A percentile compares a stretch with the other conserved stretches of the same genome.
Conservation (phyloP, 345 rosid species). For the Citrus glauca region DNA sequence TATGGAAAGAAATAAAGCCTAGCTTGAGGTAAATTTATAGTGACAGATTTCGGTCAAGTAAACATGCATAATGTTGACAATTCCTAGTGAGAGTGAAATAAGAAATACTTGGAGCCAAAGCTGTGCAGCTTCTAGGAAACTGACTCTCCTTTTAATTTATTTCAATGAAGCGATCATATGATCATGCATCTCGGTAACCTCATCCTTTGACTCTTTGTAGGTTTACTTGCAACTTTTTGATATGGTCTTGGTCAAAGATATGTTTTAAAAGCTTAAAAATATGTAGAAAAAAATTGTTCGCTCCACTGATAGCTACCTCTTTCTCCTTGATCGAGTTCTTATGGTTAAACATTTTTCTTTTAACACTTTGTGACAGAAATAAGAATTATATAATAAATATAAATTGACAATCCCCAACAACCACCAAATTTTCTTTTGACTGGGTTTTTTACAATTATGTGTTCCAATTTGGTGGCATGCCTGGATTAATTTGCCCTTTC, state of each 20-base stretch:
- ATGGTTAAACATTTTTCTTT: not conserved
- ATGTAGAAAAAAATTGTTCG: not conserved
- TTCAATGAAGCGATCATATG: constrained; percentile 7
- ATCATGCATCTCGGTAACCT: not conserved
- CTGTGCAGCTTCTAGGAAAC: constrained; percentile 35
- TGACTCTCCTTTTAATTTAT: constrained; percentile 7
- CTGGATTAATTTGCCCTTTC: not conserved
- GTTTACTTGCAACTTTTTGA: constrained; percentile 8
- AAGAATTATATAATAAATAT: not conserved
- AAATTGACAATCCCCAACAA: not conserved
- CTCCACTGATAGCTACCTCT: not conserved
- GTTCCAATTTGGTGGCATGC: not conserved
- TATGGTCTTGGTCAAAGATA: constrained; percentile 23
- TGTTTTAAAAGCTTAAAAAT: not conserved
- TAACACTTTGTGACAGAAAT: not conserved
- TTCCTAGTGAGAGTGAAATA: constrained; percentile 2
- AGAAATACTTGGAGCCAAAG: constrained; percentile 10
- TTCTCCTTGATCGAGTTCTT: not conserved
- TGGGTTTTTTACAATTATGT: too few species aligned
- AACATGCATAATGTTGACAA: constrained; percentile 25
- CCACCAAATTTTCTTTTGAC: constrained; percentile 12
- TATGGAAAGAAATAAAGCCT: constrained; percentile 1
- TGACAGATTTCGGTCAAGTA: constrained; percentile 28
- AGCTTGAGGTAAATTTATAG: not conserved
- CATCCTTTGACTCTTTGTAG: constrained; percentile 15